Percentiles rank a stretch among this genome's conserved stretches.
Conservation (phyloP, 371 early-diverging fungal species). For the Rhizopus arrhizus region DNA sequence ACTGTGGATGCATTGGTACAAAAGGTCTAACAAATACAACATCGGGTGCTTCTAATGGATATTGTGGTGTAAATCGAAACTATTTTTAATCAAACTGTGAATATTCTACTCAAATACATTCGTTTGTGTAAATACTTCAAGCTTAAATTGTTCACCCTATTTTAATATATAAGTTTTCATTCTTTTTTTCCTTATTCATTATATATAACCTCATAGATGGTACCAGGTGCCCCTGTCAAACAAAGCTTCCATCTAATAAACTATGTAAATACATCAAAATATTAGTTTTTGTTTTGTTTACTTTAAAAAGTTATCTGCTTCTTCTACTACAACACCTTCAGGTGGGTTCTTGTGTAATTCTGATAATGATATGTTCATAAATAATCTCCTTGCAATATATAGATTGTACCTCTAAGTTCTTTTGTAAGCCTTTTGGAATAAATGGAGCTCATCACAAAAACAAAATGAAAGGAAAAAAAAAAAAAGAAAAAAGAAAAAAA, state of each 20-base stretch:
- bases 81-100: constrained; percentile 24
- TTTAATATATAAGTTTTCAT: constrained; percentile 1
- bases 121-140: constrained; percentile 55
- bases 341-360: constrained; percentile 63
- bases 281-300: constrained; percentile 14
- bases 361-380: constrained; percentile 15
- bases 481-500: neutral
- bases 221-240: constrained; percentile 67
- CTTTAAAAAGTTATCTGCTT: constrained; percentile 64
- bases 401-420: constrained; percentile 54
- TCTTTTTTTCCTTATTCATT: constrained; percentile 17
- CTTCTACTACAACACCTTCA: constrained; percentile 59
- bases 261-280: neutral
- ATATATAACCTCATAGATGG: constrained; percentile 62
- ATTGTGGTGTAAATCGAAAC: constrained; percentile 82
- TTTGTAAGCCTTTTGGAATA: constrained; percentile 53
- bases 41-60: constrained; percentile 88
- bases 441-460: constrained; percentile 26
- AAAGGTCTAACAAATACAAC: constrained; percentile 72
- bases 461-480: neutral
- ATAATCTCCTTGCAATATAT: neutral
- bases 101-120: neutral
- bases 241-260: constrained; percentile 60
- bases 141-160: constrained; percentile 63
- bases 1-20: constrained; percentile 86